A percentile compares a stretch with the other conserved stretches of the same genome.
These are phyloP conservation scores for Neurospora sp. DNA, from an alignment of 495 filamentous ascomycete species.

Conservation along the genomic window DNA sequence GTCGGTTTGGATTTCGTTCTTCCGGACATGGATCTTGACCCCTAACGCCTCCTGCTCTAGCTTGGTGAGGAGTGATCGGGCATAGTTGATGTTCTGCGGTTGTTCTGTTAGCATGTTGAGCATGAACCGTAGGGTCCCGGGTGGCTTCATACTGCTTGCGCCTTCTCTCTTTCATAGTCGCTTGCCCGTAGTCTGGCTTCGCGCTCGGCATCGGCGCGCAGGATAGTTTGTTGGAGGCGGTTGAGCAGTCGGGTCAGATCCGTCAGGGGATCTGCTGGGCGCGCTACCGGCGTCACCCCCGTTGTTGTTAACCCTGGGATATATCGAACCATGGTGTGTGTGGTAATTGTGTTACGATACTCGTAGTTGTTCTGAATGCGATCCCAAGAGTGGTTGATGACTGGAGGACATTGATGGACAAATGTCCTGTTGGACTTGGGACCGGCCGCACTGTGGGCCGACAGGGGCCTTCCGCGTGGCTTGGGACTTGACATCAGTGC, in stretches of 20 bases:
- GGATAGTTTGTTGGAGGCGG: conserved; percentile 62
- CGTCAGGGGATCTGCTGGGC: conserved; percentile 23
- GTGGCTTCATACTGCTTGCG: conserved; percentile 45
- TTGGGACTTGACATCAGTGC: neutral
- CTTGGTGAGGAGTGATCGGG: conserved; percentile 60
- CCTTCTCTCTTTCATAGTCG: conserved; percentile 61
- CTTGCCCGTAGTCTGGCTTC: conserved; percentile 46
- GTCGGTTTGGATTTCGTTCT: conserved; percentile 56
- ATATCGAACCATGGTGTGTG: conserved; percentile 17
- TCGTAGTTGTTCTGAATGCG: neutral
- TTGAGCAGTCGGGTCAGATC: conserved; percentile 64
- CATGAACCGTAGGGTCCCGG: neutral
- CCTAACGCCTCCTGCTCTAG: conserved; percentile 63
- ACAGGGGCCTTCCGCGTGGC: neutral
- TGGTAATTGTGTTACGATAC: neutral
- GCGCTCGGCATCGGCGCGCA: conserved; percentile 53
- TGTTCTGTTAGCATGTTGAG: neutral
- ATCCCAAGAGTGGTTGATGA: neutral
- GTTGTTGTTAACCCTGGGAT: conserved; percentile 9
- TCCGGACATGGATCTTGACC: conserved; percentile 53
- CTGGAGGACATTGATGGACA: neutral
- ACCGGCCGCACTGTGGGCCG: neutral
- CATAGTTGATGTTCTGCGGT: conserved; percentile 67
- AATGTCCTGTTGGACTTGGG: neutral
- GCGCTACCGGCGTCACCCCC: neutral